Evolutionary conservation across 768 basidiomycete species (phyloP), one percentile per base, ranked within the genome.

Genomic region (Hygrocybe coccinea): DNA sequence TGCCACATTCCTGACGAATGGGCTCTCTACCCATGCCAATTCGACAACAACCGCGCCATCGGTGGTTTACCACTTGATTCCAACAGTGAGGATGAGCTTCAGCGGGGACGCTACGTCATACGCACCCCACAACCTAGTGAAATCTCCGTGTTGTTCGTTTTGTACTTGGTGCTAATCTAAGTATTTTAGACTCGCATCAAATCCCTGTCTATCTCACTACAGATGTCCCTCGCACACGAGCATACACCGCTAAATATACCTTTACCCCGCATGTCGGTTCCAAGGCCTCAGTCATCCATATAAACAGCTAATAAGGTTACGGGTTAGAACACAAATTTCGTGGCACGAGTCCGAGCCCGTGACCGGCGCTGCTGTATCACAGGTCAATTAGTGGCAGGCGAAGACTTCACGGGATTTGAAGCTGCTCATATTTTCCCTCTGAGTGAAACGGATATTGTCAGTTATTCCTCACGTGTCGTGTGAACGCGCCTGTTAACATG

Each of bases 401-500:
- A 47, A 50, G 57, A 62, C 56, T 60, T 41, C 52, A 60, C 59
- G 14, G 61, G 61, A 46, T 62, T 62, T 56, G 61, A 60, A 33
- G 52, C 52, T 9, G 56, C 57, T 50, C 61, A 62, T 49, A 62
- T 62, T 35, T 62, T 60, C 48, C 61, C 61, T 9, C 52, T 60
- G 19, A 59, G 59, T 47, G 54, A 60, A 43, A 53, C 55, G 6
- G 59, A 62, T 38, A 60, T 39, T 41, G 39, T 41, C 3, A 41
- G 39, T 41, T 41, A 19, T 19, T 15, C 19, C 39, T 41, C 19
- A 41, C 39, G 39, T 41, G 14, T 41, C 14, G 5, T 41, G 14
- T 14, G 15, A 41, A 14, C 19, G 10, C 19, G 14, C 38, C 19
- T 48, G 50, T 33, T 55, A 50, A 48, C 41, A 46, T 56, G 19